Percentiles rank a stretch among this genome's conserved stretches.
Evolutionary conservation across 768 basidiomycete genomes (phyloP).

Genomic region (Clathrus columnatus): DNA sequence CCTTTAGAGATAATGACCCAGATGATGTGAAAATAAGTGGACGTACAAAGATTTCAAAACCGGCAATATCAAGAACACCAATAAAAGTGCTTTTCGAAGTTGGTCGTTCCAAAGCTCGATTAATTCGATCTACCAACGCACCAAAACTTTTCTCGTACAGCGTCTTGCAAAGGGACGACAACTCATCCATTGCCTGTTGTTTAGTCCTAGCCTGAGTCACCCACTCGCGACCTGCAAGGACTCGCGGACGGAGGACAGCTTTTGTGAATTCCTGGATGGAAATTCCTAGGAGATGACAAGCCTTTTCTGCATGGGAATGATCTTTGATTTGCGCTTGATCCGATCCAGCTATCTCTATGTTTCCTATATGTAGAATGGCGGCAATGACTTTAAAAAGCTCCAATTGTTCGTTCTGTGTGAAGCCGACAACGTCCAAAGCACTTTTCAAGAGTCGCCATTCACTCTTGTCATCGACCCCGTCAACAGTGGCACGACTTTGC

Average conservation of each 20-base stretch:
- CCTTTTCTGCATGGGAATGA: slow-evolving; percentile 49
- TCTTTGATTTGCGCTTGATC: slow-evolving; percentile 53
- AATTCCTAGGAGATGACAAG: slow-evolving; percentile 86
- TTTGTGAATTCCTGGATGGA: slow-evolving; percentile 81
- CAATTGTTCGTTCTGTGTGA: slow-evolving; percentile 73
- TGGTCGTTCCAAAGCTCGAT: slow-evolving; percentile 87
- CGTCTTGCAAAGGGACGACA: slow-evolving; percentile 86
- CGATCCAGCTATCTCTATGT: slow-evolving; percentile 72
- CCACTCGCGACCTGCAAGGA: slow-evolving; percentile 94
- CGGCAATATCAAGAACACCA: slow-evolving; percentile 97
- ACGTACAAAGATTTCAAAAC: slow-evolving; percentile 77
- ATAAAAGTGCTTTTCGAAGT: slow-evolving; percentile 85
- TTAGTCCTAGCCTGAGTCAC: slow-evolving; percentile 87
- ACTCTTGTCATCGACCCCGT: slow-evolving; percentile 85
- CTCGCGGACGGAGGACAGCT: slow-evolving; percentile 80
- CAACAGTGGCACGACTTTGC: slow-evolving; percentile 83
- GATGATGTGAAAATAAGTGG: not conserved
- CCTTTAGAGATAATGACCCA: not conserved
- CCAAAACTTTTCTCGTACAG: slow-evolving; percentile 97
- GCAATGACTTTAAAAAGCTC: slow-evolving; percentile 93
- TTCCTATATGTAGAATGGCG: slow-evolving; percentile 91
- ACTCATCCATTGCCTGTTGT: slow-evolving; percentile 88
- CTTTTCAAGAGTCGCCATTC: slow-evolving; percentile 80
- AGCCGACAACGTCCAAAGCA: slow-evolving; percentile 86
- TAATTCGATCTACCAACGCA: slow-evolving; percentile 87